Percentiles rank a stretch among this genome's conserved stretches.
phyloP scores from a whole-genome alignment of 139 green algal species.

The Spirogloea muscicola region DNA sequence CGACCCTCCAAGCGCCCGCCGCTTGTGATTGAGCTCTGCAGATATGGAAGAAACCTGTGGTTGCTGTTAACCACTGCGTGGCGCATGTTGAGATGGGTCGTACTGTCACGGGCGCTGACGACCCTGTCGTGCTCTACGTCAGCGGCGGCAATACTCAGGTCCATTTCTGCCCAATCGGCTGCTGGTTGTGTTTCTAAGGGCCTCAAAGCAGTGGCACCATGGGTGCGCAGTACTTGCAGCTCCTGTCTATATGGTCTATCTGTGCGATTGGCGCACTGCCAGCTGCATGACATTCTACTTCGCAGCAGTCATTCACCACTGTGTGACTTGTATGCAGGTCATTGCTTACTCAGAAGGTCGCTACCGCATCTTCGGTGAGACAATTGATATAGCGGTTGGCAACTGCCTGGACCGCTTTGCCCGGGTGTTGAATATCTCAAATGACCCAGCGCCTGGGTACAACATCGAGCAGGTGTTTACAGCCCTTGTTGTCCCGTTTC shows the following conservation, averaged over 20 bases:
- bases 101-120: constrained; percentile 70
- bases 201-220: no score
- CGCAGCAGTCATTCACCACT: no score
- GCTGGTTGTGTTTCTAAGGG: no score
- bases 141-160: constrained; percentile 84
- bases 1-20: no score
- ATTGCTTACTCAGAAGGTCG: constrained; percentile 77
- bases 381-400: constrained; percentile 89
- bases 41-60: constrained; percentile 60
- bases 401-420: constrained; percentile 90
- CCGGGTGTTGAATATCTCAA: constrained; percentile 58
- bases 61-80: constrained; percentile 85
- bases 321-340: no score
- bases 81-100: constrained; percentile 92
- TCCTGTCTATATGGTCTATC: no score
- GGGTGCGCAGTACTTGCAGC: no score
- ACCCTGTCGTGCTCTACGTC: constrained; percentile 90
- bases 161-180: no score
- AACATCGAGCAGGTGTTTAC: constrained; percentile 92
- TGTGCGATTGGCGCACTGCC: no score
- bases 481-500: no score
- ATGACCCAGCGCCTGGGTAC: constrained; percentile 71
- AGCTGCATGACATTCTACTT: no score
- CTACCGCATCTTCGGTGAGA: constrained; percentile 93
- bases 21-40: no score